A percentile compares a stretch with the other conserved stretches of the same genome.
Conservation (phyloP, 2,329 filamentous ascomycete species). For the Hirsutella rhossiliensis region DNA sequence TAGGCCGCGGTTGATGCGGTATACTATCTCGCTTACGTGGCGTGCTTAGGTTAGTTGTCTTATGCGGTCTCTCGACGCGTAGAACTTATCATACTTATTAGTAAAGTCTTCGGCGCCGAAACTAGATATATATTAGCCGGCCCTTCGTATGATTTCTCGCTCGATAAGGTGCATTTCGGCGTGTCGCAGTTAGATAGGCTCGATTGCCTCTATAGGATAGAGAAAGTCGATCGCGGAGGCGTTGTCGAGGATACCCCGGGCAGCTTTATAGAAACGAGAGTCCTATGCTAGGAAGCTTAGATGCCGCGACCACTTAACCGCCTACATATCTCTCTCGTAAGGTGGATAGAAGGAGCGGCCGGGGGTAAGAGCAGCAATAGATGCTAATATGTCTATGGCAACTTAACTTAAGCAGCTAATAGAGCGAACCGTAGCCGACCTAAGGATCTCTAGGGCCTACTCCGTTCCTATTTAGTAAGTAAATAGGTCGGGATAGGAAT, state of each 20-base stretch:
- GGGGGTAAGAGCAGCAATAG: slow-evolving; percentile 3
- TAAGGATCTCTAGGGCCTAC: slow-evolving; percentile 34
- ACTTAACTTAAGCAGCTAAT: slow-evolving; percentile 8
- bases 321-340: slow-evolving; percentile 30
- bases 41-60: background rate
- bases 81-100: slow-evolving; percentile 3
- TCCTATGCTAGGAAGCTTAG: slow-evolving; percentile 33
- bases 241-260: background rate
- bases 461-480: slow-evolving; percentile 41
- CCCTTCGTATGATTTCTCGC: slow-evolving; percentile 6
- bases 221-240: background rate
- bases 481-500: slow-evolving; percentile 36
- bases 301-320: slow-evolving; percentile 24
- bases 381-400: background rate
- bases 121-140: slow-evolving; percentile 4
- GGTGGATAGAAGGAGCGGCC: slow-evolving; percentile 28
- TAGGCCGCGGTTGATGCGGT: background rate
- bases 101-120: slow-evolving; percentile 11
- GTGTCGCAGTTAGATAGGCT: background rate
- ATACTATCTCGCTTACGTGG: background rate
- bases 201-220: background rate
- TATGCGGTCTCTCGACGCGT: slow-evolving; percentile 4
- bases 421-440: slow-evolving; percentile 35
- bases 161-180: slow-evolving; percentile 3
- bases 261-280: slow-evolving; percentile 19